Evolutionary conservation across 805 yeast genomes (phyloP).

Genomic region (Yarrowia osloensis): DNA sequence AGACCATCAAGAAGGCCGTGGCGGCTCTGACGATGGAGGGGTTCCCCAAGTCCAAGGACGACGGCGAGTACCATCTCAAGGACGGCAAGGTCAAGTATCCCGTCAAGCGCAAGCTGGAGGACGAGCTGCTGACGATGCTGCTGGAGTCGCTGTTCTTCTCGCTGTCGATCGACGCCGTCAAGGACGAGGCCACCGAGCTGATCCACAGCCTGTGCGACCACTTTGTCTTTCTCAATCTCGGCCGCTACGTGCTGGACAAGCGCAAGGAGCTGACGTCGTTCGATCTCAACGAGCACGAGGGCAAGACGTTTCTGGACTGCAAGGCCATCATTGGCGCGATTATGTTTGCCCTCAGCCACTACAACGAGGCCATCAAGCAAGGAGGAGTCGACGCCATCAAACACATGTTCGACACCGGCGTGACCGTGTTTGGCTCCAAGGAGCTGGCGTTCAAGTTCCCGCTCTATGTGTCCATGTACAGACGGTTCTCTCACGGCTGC

Average conservation of each 20-base stretch:
- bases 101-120: constrained; percentile 46
- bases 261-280: constrained; percentile 67
- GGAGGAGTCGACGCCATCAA: constrained; percentile 71
- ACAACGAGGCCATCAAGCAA: constrained; percentile 66
- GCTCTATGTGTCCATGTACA: constrained; percentile 70
- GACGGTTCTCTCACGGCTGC: constrained; percentile 85
- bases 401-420: constrained; percentile 60
- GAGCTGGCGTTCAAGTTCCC: constrained; percentile 72
- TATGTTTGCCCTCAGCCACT: constrained; percentile 76
- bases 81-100: constrained; percentile 35
- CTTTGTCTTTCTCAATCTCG: constrained; percentile 73
- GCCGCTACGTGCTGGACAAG: constrained; percentile 69
- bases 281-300: constrained; percentile 77
- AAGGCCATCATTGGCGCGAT: constrained; percentile 73
- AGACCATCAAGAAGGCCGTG: constrained; percentile 34
- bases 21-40: constrained; percentile 42
- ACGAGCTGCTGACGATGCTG: constrained; percentile 62
- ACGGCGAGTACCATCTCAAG: constrained; percentile 32
- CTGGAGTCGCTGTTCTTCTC: constrained; percentile 74
- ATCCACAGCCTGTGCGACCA: constrained; percentile 74
- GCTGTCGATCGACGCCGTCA: constrained; percentile 69
- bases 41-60: constrained; percentile 46
- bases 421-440: constrained; percentile 63
- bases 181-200: constrained; percentile 63
- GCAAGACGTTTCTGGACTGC: constrained; percentile 67